Evolutionary conservation across 2,329 filamentous ascomycete genomes (phyloP), one percentile per base, ranked within the genome.

Genomic region (Aureobasidium subglaciale): DNA sequence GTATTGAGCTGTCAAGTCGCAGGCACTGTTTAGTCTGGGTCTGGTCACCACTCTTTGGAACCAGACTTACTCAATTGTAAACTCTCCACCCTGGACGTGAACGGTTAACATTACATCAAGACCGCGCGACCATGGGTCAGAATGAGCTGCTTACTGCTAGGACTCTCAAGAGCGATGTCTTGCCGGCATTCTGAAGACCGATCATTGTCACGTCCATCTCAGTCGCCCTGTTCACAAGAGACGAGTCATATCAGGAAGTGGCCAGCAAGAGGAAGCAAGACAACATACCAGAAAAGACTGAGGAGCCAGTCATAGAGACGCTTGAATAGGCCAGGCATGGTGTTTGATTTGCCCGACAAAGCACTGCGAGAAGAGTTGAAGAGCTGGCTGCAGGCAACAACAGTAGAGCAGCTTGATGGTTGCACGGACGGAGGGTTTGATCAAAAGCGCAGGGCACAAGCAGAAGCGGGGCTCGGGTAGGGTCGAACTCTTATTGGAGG

Each of bases 171-270:
- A 99, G 74, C 60, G 92, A 97, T 35, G 93, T 97, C 77, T 99
- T 99, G 68, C 93, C 93, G 58, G 93, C 93, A 76, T 97, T 97
- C 71, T 99, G 93, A 69, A 99, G 77, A 22, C 93, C 93, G 71
- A 99, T 92, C 87, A 99, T 95, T 64, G 93, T 97, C 70, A 99
- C 92, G 75, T 99, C 93, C 91, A 99, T 96, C 78, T 99, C 93
- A 63, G 91, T 95, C 64, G 92, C 90, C 93, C 92, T 96, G 65
- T 68, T 61, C 56, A 56, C 43, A 46, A 56, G 42, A 56, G 57
- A 59, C 20, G 27, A n/a, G 56, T 53, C 58, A 58, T 50, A 57
- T 41, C 42, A 57, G 59, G 67, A 46, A 34, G 29, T 93, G 99
- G 76, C 11, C 18, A 13, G 56, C 53, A 58, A 57, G 49, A 56